Evolutionary conservation across 129 eudicot genomes (phyloP), one percentile per base, ranked within the genome.

Genomic region (Flaveria sonorensis): DNA sequence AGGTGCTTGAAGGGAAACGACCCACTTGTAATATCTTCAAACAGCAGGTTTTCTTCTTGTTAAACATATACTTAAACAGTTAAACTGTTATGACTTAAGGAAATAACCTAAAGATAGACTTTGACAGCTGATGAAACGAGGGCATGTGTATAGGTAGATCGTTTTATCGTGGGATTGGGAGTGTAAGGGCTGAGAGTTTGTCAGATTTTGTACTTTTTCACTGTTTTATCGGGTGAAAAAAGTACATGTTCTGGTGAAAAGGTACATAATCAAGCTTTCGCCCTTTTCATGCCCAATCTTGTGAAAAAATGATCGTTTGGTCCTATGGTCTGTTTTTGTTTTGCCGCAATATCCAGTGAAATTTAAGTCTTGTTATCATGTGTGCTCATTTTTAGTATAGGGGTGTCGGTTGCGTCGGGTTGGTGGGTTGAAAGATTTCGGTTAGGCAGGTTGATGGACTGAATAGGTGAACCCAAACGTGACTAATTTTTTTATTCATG

Each of bases 21-120:
- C 99, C 99, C 21, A 95, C 99, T 36, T 95, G 99, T 74, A 80
- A 95, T 0, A 95, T 95, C 86, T 95, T 95, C 65, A 86, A 78
- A 40, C 94, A 84, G 78, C 99, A 94, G 97, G 99, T 94, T 63
- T 51, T 36, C n/a, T 16, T 56, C 10, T 77, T 57, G 3, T 60
- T 36, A 62, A 51, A 20, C 32, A 28, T 39, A 0, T 20, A 26
- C 26, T 18, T 51, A 6, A 66, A 19, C 13, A 18, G 19, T 55
- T 18, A 60, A 36, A 5, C 40, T 36, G 40, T 36, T 36, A 20
- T 21, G 36, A 24, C 1, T 23, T 24, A 24, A 59, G 26, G 36
- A n/a, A 62, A 61, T 10, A 62, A 0, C 0, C 10, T 62, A 13
- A 62, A 14, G 16, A 59, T 59, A 1, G 12, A 10, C 4, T 57